Evolutionary conservation across 495 filamentous ascomycete species (phyloP), one percentile per base, ranked within the genome.

Genomic region (Penicillium parvum): DNA sequence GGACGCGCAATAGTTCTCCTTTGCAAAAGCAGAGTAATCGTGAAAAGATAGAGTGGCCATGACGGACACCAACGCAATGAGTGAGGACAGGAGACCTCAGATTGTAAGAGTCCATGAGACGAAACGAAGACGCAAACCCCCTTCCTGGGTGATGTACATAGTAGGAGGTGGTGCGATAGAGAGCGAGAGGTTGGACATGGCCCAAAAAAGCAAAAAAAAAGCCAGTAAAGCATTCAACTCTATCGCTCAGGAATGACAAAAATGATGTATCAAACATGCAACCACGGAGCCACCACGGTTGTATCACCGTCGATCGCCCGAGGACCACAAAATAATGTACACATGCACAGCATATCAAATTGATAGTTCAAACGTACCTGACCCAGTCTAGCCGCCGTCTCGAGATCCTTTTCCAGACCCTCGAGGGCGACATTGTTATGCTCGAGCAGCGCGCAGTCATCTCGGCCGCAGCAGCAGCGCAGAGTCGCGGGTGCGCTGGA

Each of bases 381-480:
- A 33, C 91, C 91, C 59, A 96, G 75, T 47, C 82, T 74, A 23
- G 89, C 91, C 9, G 91, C 91, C 18, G 79, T 86, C 43, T 79
- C 78, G 10, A 96, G 84, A 67, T 96, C 86, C 50, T 82, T 82
- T 65, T 98, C 90, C 47, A 96, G 69, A 38, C 81, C 83, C 54
- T 84, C 77, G 15, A 96, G 73, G 28, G 88, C 80, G n/a, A 73
- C 70, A 64, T 83, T 79, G 61, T 87, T 94, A 55, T 88, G 79
- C 63, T 77, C 80, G 41, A 91, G 74, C 60, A 84, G 87, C 48
- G 83, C 79, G 58, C 91, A 97, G 47, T 88, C 83, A 32, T 73
- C 60, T 29, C 77, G 80, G 28, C 89, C 90, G 70, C 91, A 97
- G 65, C 91, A 97, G 67, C 91, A 97, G 46, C 61, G 60, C 41